phyloP scores from a whole-genome alignment of 2,329 filamentous ascomycete species.

The Trichoderma asperellum region DNA sequence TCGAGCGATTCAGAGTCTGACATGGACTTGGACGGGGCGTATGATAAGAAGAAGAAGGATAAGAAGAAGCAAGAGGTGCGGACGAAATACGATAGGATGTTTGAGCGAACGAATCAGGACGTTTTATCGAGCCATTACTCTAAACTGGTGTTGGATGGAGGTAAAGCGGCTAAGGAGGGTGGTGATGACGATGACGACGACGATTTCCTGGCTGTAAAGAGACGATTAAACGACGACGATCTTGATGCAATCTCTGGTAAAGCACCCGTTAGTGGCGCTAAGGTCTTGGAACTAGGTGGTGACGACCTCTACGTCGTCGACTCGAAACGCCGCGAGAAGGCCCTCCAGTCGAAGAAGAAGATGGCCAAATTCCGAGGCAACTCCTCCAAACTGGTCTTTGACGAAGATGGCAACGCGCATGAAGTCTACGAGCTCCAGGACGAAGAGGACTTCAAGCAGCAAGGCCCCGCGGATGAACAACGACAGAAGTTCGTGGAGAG shows the following conservation, averaged over 20 bases:
- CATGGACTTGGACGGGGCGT: conserved; percentile 53
- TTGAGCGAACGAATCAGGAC: conserved; percentile 94
- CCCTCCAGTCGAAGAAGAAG: conserved; percentile 94
- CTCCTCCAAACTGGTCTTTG: conserved; percentile 83
- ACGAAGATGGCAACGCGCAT: conserved; percentile 87
- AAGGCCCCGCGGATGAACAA: conserved; percentile 77
- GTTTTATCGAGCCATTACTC: conserved; percentile 92
- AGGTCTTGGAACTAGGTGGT: conserved; percentile 70
- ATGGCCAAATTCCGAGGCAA: conserved; percentile 87
- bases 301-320: conserved; percentile 81
- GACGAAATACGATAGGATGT: conserved; percentile 98
- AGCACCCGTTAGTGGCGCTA: conserved; percentile 51
- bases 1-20: conserved; percentile 65
- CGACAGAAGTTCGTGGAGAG: conserved; percentile 75
- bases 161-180: conserved; percentile 41
- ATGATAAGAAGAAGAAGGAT: conserved; percentile 47
- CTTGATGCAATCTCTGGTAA: conserved; percentile 55
- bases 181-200: conserved; percentile 62
- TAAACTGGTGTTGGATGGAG: conserved; percentile 72
- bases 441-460: conserved; percentile 76
- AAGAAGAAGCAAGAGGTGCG: conserved; percentile 74
- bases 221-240: conserved; percentile 75
- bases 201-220: conserved; percentile 88
- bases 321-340: conserved; percentile 92
- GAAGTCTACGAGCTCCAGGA: conserved; percentile 86